Evolutionary conservation across 2,329 filamentous ascomycete species (phyloP).

Genomic region (Teratosphaeria epicoccoides): DNA sequence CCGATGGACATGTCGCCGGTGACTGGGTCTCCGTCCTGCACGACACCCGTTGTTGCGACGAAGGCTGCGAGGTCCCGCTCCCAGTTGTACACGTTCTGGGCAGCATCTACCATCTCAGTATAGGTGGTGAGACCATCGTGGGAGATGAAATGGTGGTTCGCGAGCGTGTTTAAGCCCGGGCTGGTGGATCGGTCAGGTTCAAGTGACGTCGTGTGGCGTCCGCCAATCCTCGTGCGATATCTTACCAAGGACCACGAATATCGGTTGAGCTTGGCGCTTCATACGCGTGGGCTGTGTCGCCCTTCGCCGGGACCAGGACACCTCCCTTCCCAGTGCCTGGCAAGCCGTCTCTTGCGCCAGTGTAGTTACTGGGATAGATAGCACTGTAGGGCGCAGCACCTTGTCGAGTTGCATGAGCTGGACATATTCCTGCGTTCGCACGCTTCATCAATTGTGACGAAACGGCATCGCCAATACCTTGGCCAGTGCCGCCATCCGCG

Average conservation of each 20-base stretch:
- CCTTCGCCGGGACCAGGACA: constrained; percentile 31
- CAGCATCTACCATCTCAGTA: constrained; percentile 31
- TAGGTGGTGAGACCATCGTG: constrained; percentile 31
- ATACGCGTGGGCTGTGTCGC: constrained; percentile 28
- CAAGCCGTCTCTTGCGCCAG: constrained; percentile 6
- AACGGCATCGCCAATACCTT: neutral
- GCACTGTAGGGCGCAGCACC: constrained; percentile 4
- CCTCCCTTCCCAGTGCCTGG: constrained; percentile 31
- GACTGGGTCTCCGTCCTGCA: constrained; percentile 27
- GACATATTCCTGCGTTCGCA: neutral
- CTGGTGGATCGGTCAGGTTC: neutral
- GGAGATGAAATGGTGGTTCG: constrained; percentile 31
- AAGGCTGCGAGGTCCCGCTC: constrained; percentile 28
- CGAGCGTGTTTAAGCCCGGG: constrained; percentile 29
- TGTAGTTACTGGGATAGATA: constrained; percentile 3
- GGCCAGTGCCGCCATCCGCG: neutral
- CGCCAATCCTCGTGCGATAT: neutral
- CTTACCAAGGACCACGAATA: constrained; percentile 3
- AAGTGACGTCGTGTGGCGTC: neutral
- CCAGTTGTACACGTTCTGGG: constrained; percentile 34
- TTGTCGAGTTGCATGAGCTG: neutral
- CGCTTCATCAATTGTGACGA: neutral
- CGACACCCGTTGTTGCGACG: constrained; percentile 28
- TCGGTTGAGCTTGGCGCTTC: constrained; percentile 25
- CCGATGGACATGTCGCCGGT: constrained; percentile 32